phyloP scores from a whole-genome alignment of 768 basidiomycete species.

The Leucosporidium yakuticum region DNA sequence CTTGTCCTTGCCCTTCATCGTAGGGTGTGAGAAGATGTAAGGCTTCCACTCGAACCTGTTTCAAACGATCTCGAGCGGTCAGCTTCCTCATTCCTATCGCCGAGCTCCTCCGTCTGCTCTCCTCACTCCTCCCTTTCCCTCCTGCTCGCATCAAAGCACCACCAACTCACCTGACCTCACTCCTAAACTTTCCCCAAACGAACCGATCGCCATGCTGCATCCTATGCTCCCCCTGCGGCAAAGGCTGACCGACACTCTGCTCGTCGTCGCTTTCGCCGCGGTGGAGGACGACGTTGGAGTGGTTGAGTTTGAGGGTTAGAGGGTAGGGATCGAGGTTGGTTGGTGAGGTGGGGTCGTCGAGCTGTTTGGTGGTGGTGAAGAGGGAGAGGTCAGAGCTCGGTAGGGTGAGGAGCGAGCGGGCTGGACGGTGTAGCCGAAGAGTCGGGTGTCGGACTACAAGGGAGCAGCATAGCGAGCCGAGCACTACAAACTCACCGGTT shows the following conservation, averaged over 20 bases:
- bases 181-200: neutral
- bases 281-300: neutral
- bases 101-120: neutral
- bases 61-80: neutral
- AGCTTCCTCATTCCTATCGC: neutral
- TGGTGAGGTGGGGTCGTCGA: constrained; percentile 6
- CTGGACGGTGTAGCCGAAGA: no score
- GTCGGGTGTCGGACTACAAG: no score
- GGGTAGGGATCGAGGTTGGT: constrained; percentile 18
- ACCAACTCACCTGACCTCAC: neutral
- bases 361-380: neutral
- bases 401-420: neutral
- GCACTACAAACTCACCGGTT: neutral
- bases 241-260: neutral
- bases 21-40: constrained; percentile 9
- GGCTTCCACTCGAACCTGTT: constrained; percentile 28
- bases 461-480: no score
- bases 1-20: neutral
- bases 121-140: neutral
- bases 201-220: constrained; percentile 11
- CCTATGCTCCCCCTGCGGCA: neutral
- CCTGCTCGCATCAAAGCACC: neutral
- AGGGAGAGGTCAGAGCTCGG: no score
- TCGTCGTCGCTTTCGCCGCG: neutral
- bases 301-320: constrained; percentile 5